These are phyloP conservation scores for Phialophora chinensis DNA, from an alignment of 2,329 filamentous ascomycete genomes.

Conservation along the genomic window DNA sequence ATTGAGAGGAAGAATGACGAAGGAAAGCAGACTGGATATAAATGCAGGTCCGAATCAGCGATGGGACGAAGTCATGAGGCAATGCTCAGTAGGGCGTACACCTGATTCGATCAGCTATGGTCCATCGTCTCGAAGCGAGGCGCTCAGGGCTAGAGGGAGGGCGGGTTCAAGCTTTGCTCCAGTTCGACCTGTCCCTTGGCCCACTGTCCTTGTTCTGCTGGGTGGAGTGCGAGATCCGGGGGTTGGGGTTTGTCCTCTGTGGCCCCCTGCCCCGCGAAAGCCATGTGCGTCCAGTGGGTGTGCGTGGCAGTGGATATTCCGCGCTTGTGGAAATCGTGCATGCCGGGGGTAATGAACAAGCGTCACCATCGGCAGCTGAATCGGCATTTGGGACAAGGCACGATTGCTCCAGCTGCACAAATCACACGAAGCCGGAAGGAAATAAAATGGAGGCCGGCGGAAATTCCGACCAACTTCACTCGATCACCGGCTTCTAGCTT, in stretches of 20 bases:
- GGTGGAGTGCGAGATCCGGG: conserved; percentile 4
- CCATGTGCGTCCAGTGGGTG: neutral
- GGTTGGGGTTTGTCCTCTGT: neutral
- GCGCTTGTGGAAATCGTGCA: neutral
- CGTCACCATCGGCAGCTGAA: conserved; percentile 7
- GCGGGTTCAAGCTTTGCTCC: conserved; percentile 1
- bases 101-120: neutral
- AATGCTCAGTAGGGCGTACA: neutral
- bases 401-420: neutral
- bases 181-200: neutral
- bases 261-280: neutral
- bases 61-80: neutral
- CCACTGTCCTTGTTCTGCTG: neutral
- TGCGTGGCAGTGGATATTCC: neutral
- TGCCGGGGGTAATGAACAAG: neutral
- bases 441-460: neutral
- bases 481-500: neutral
- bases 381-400: neutral
- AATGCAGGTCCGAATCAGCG: neutral
- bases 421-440: neutral
- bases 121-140: neutral
- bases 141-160: neutral
- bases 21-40: neutral
- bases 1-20: neutral
- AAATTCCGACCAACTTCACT: neutral